Percentiles rank a stretch among this genome's conserved stretches.
Conservation (phyloP, 495 filamentous ascomycete species). For the Lophiostoma macrostomum region DNA sequence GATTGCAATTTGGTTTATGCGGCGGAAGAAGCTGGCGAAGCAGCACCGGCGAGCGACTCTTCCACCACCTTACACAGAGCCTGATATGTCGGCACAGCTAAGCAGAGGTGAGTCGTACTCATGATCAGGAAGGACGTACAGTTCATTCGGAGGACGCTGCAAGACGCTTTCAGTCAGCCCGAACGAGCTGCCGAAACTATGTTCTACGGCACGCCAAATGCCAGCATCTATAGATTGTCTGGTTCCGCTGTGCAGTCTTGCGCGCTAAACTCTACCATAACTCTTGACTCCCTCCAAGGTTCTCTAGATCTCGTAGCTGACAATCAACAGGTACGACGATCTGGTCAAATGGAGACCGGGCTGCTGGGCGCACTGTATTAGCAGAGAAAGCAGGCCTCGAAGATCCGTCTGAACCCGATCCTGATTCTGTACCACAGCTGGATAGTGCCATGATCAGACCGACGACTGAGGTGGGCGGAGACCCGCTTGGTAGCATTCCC, state of each 20-base stretch:
- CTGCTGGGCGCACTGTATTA: not conserved
- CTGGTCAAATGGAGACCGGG: not conserved
- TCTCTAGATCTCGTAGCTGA: not conserved
- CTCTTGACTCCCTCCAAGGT: too few species aligned
- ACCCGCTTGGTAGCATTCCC: constrained; percentile 15
- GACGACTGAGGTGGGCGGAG: constrained; percentile 7
- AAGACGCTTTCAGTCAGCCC: not conserved
- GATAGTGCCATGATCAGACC: constrained; percentile 19
- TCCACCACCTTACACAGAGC: constrained; percentile 14
- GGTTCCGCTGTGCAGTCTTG: too few species aligned
- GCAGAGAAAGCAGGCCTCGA: not conserved
- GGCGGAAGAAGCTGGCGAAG: constrained; percentile 1
- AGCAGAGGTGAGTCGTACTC: constrained; percentile 11
- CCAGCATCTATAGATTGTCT: too few species aligned
- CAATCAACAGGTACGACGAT: constrained; percentile 6
- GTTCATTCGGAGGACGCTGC: not conserved
- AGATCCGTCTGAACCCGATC: not conserved
- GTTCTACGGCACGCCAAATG: too few species aligned
- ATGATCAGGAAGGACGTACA: not conserved
- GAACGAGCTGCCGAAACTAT: not conserved
- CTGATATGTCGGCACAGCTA: constrained; percentile 22
- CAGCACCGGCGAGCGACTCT: constrained; percentile 11
- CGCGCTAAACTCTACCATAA: too few species aligned
- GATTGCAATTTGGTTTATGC: constrained; percentile 4
- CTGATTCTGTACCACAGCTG: constrained; percentile 19